Base-by-base conservation (phyloP, 345 rosid genomes). In the Salix purpurea region DNA sequence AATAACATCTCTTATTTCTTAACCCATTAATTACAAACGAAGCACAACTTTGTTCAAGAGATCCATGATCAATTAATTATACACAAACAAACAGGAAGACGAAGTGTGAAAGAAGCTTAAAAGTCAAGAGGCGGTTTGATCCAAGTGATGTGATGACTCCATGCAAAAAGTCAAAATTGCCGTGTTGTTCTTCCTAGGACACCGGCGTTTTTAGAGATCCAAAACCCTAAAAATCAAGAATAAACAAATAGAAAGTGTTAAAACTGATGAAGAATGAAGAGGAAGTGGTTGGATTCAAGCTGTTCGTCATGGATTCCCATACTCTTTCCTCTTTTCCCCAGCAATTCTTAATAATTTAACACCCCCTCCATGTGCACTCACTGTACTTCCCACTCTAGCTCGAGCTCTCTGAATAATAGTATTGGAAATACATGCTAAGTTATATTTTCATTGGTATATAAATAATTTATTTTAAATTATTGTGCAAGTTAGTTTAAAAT, bases 201-300 rank as follows among this genome's bases (percentile, higher is more conserved):
- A 28, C 23, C 75, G 77, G 54, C 82, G 85, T 32, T 36, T 72
- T 83, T 56, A 71, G 75, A 64, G 82, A 83, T 76, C 85, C 72
- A 58, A 73, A 40, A 40, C 46, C 46, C 46, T 40, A 40, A 40
- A 40, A 16, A 23, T 4, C 12, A 37, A 36, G 4, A 7, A 40
- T 4, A 67, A 30, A 52, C 10, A 18, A 16, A 52, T 52, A 52
- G 58, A 52, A 52, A 52, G 58, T 52, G 58, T 18, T 18, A 28
- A 26, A 28, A 26, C 18, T 3, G 39, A 18, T 24, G 66, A 15
- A 15, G 44, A 52, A 4, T 24, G 26, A 16, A 42, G 70, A 56
- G 70, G 37, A 52, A 50, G 72, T 66, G 76, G 66, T 74, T 77
- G 74, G 81, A 74, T 70, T 81, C 78, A 74, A 70, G 84, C 81